A percentile compares a stretch with the other conserved stretches of the same genome.
These are phyloP conservation scores for Fusarium napiforme DNA, from an alignment of 2,329 filamentous ascomycete genomes.

Conservation along the genomic window DNA sequence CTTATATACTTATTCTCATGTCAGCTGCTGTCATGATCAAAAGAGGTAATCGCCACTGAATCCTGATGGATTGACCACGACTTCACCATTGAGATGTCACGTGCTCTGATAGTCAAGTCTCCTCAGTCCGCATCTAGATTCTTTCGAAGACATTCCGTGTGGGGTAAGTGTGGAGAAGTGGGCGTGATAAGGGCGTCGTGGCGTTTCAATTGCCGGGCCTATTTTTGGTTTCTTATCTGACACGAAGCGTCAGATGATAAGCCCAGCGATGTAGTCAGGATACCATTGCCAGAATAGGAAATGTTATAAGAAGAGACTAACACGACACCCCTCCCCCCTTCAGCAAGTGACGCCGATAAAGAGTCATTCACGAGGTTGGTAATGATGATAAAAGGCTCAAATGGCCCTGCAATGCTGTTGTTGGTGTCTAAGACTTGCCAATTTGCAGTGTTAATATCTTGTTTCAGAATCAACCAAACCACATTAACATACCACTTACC, in stretches of 20 bases:
- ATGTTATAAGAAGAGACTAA: neutral
- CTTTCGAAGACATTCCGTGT: neutral
- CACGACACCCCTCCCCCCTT: neutral
- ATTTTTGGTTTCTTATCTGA: neutral
- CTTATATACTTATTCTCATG: no score
- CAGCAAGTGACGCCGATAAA: neutral
- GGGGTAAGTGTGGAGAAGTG: neutral
- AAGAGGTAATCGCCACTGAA: neutral
- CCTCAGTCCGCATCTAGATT: neutral
- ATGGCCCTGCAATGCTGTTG: neutral
- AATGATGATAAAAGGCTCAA: neutral
- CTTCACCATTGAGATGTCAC: accelerated
- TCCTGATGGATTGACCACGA: neutral
- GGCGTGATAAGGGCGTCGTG: neutral
- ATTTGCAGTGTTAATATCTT: no score
- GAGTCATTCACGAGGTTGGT: neutral
- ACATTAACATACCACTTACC: neutral
- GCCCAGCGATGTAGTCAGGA: neutral
- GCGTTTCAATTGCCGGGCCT: neutral
- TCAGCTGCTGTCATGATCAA: neutral
- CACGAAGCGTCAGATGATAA: neutral
- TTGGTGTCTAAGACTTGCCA: no score
- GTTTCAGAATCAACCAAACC: no score
- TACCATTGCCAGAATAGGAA: neutral
- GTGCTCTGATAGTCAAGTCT: neutral